phyloP scores from a whole-genome alignment of 129 eudicot genomes.

The Artemisia tridentata region DNA sequence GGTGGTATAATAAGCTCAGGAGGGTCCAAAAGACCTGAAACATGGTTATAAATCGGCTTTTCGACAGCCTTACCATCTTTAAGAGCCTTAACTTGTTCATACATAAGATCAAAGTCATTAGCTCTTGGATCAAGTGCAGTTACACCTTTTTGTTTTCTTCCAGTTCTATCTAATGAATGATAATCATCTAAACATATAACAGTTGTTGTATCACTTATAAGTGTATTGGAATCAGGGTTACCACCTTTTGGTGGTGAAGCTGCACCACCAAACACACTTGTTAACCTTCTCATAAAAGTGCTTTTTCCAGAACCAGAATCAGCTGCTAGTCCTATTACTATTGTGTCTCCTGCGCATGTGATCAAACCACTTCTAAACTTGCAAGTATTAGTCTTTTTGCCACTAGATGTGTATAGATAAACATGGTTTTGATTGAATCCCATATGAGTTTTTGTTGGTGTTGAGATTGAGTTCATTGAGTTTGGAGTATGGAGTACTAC shows the following conservation, averaged over 20 bases:
- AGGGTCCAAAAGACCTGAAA: conserved; percentile 79
- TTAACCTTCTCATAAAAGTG: conserved; percentile 88
- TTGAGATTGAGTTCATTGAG: conserved; percentile 62
- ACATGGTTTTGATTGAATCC: conserved; percentile 69
- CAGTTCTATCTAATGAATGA: conserved; percentile 85
- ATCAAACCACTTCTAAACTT: conserved; percentile 24
- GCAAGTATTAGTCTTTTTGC: conserved; percentile 27
- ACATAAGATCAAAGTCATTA: conserved; percentile 91
- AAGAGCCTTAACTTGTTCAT: conserved; percentile 82
- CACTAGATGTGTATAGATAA: conserved; percentile 35
- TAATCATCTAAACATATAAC: conserved; percentile 89
- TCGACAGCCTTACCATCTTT: conserved; percentile 66
- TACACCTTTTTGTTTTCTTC: conserved; percentile 86
- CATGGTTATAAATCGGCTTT: conserved; percentile 91
- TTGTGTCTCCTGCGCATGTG: conserved; percentile 63
- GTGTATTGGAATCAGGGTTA: conserved; percentile 93
- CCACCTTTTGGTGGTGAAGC: conserved; percentile 95
- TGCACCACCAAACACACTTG: conserved; percentile 94
- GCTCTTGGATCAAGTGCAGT: conserved; percentile 95
- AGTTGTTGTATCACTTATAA: conserved; percentile 83
- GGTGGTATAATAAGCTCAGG: conserved; percentile 89
- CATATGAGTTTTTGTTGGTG: conserved; percentile 59
- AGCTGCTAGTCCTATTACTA: conserved; percentile 87
- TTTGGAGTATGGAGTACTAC: conserved; percentile 46
- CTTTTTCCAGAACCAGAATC: conserved; percentile 95